Percentiles rank a stretch among this genome's conserved stretches.
Evolutionary conservation across 345 rosid genomes (phyloP).

Genomic region (Durio zibethinus): DNA sequence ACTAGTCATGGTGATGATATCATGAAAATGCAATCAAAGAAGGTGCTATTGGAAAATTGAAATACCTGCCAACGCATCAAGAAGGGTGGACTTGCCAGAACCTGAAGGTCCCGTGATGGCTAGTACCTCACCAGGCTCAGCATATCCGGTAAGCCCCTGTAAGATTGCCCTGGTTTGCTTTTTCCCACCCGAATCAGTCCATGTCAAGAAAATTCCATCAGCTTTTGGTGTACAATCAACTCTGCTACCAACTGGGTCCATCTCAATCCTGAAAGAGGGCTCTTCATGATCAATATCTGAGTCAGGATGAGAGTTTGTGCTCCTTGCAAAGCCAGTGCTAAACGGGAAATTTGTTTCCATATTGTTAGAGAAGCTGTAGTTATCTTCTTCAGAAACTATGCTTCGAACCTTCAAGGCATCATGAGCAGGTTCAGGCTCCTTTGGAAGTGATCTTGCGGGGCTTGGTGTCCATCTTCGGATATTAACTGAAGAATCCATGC

Average conservation of each 20-base stretch:
- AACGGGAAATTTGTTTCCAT: not conserved
- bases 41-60: not conserved
- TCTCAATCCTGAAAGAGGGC: not conserved
- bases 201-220: conserved; percentile 33
- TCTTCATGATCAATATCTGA: no score
- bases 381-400: not conserved
- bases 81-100: conserved; percentile 51
- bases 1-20: not conserved
- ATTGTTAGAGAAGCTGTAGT: not conserved
- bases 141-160: conserved; percentile 38
- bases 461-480: not conserved
- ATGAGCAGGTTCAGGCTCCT: not conserved
- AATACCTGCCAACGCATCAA: conserved; percentile 49
- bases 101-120: conserved; percentile 61
- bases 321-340: not conserved
- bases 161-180: conserved; percentile 26
- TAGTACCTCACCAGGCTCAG: conserved; percentile 36
- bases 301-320: not conserved
- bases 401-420: not conserved
- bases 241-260: not conserved
- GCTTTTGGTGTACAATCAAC: not conserved
- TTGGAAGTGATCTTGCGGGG: not conserved
- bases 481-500: not conserved
- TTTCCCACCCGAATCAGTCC: conserved; percentile 36
- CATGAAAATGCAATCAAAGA: not conserved